Conservation (phyloP, 495 filamentous ascomycete species). For the Penicillium egyptiacum region DNA sequence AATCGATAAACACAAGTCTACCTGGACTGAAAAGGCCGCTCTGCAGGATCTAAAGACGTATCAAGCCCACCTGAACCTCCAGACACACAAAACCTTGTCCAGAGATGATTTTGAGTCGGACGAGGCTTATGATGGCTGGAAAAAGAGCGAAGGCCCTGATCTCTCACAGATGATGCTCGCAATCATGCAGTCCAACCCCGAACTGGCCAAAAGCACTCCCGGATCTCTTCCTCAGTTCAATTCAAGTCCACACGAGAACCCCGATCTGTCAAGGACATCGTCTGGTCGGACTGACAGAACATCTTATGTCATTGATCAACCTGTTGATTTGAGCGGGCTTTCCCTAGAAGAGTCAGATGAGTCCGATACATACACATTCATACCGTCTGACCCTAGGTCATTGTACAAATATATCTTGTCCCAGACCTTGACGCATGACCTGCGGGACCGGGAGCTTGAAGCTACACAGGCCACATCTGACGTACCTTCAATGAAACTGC, state of each 20-base stretch:
- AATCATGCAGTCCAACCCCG: slow-evolving; percentile 82
- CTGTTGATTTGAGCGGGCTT: slow-evolving; percentile 72
- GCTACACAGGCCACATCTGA: slow-evolving; percentile 53
- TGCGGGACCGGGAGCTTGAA: slow-evolving; percentile 57
- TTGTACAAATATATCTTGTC: slow-evolving; percentile 77
- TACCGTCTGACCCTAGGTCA: slow-evolving; percentile 78
- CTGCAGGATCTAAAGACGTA: slow-evolving; percentile 90
- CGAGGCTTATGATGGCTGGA: slow-evolving; percentile 88
- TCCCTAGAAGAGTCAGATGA: slow-evolving; percentile 53
- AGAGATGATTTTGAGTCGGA: slow-evolving; percentile 88
- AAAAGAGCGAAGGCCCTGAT: slow-evolving; percentile 75
- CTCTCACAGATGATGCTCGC: slow-evolving; percentile 90
- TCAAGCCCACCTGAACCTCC: slow-evolving; percentile 78
- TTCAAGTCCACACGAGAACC: slow-evolving; percentile 35
- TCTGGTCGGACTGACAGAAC: slow-evolving; percentile 45
- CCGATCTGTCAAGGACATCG: slow-evolving; percentile 57
- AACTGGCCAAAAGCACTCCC: slow-evolving; percentile 70
- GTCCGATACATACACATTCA: slow-evolving; percentile 75
- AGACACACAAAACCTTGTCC: slow-evolving; percentile 73
- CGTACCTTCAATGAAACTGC: slow-evolving; percentile 56
- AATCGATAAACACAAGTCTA: slow-evolving; percentile 72
- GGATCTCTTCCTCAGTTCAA: slow-evolving; percentile 54
- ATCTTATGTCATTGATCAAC: slow-evolving; percentile 73
- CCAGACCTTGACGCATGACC: slow-evolving; percentile 69
- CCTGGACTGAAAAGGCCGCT: slow-evolving; percentile 90